These are phyloP conservation scores for Sugiyamaella grinbergsii DNA, from an alignment of 1,139 yeast species.

Conservation along the genomic window DNA sequence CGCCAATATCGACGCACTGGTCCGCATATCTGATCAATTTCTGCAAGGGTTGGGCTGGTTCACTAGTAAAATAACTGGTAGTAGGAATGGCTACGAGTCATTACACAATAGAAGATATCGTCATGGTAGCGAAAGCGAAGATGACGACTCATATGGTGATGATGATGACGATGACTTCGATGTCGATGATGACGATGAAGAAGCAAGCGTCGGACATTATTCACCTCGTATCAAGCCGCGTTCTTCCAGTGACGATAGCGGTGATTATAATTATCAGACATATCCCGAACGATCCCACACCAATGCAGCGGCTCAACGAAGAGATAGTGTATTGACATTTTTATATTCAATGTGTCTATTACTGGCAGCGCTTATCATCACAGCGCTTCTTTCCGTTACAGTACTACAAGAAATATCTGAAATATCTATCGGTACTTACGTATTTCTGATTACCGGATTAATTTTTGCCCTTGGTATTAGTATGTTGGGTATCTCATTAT, in stretches of 20 bases:
- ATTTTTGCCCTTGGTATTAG: slow-evolving; percentile 45
- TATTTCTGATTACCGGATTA: slow-evolving; percentile 39
- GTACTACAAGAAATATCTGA: slow-evolving; percentile 42
- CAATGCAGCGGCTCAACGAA: slow-evolving; percentile 12
- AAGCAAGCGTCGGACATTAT: slow-evolving; percentile 22
- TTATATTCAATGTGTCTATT: slow-evolving; percentile 49
- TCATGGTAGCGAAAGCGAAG: slow-evolving; percentile 28
- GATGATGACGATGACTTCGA: slow-evolving; percentile 27
- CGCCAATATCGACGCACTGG: slow-evolving; percentile 42
- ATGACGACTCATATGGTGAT: slow-evolving; percentile 24
- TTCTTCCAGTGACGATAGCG: slow-evolving; percentile 11
- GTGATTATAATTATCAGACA: slow-evolving; percentile 16
- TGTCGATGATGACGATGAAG: slow-evolving; percentile 24
- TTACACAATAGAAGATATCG: slow-evolving; percentile 22
- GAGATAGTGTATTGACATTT: slow-evolving; percentile 42
- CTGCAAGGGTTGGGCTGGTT: slow-evolving; percentile 26
- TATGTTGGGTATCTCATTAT: slow-evolving; percentile 46
- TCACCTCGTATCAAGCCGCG: slow-evolving; percentile 34
- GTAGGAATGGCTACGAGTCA: slow-evolving; percentile 20
- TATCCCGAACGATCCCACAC: slow-evolving; percentile 6
- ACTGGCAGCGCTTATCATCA: slow-evolving; percentile 50
- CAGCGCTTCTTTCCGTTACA: slow-evolving; percentile 52
- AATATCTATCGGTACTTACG: slow-evolving; percentile 34
- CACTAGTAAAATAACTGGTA: slow-evolving; percentile 6
- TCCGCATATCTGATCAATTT: slow-evolving; percentile 33